Percentiles rank a stretch among this genome's conserved stretches.
Conservation (phyloP, 805 yeast species). For the Brettanomyces anomalus region DNA sequence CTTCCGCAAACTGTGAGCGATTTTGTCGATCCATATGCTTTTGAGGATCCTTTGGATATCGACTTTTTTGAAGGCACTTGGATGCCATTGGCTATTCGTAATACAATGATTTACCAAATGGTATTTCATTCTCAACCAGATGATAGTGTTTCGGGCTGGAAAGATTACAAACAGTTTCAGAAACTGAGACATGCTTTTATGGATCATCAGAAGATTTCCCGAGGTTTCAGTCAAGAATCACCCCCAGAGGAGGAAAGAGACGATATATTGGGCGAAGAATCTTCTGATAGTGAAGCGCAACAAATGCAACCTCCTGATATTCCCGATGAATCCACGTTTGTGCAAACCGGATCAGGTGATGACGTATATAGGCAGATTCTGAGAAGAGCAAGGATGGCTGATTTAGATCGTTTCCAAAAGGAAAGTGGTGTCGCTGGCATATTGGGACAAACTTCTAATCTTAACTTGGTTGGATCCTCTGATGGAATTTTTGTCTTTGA, state of each 20-base stretch:
- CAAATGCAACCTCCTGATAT: neutral
- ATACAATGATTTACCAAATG: conserved; percentile 71
- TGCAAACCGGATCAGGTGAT: neutral
- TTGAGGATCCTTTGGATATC: conserved; percentile 80
- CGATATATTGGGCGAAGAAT: neutral
- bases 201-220: conserved; percentile 12
- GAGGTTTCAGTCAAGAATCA: conserved; percentile 6
- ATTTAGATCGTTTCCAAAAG: conserved; percentile 20
- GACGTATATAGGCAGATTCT: conserved; percentile 10
- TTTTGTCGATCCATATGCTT: conserved; percentile 79
- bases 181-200: conserved; percentile 51
- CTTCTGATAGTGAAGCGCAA: neutral
- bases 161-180: conserved; percentile 68
- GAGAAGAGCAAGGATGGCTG: conserved; percentile 21
- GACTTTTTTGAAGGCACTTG: conserved; percentile 80
- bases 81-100: conserved; percentile 74
- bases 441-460: conserved; percentile 3
- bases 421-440: conserved; percentile 7
- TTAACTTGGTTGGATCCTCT: conserved; percentile 2
- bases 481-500: conserved; percentile 30
- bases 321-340: neutral
- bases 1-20: conserved; percentile 27
- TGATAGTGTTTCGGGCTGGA: conserved; percentile 83
- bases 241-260: neutral
- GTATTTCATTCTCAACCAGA: conserved; percentile 96